Evolutionary conservation across 257 asterid genomes (phyloP).

Genomic region (Solanum habrochaites): DNA sequence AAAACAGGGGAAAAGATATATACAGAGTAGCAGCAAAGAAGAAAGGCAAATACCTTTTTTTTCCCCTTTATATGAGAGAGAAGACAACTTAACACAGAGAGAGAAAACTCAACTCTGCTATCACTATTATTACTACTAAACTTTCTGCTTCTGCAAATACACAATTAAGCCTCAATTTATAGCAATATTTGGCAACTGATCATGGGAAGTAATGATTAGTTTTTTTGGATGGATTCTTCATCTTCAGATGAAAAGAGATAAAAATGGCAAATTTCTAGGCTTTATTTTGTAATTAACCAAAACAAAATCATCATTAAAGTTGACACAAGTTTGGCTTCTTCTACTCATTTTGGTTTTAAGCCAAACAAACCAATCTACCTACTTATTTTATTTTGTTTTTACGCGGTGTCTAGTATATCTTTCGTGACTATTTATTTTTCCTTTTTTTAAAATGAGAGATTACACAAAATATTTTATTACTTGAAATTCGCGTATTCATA

Average conservation of each 20-base stretch:
- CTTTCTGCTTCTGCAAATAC: background rate
- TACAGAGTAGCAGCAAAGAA: conserved; percentile 5
- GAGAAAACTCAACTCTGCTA: background rate
- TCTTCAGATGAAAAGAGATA: background rate
- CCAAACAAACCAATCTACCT: background rate
- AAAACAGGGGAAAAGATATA: background rate
- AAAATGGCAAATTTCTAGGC: background rate
- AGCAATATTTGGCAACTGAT: background rate
- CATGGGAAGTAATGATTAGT: background rate
- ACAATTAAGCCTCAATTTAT: background rate
- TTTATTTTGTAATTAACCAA: background rate
- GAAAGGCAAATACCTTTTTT: conserved; percentile 16
- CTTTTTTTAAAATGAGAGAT: no score
- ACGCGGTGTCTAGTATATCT: background rate
- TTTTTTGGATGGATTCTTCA: background rate
- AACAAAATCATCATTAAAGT: background rate
- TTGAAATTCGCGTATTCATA: background rate
- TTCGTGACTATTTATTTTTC: background rate
- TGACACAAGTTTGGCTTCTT: background rate
- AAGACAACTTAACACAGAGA: conserved; percentile 4
- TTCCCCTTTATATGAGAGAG: conserved; percentile 7
- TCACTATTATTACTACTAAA: background rate
- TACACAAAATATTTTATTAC: background rate
- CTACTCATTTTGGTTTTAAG: background rate
- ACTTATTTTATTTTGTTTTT: background rate